A percentile compares a stretch with the other conserved stretches of the same genome.
Conservation (phyloP, 768 basidiomycete species). For the Suillus cothurnatus region DNA sequence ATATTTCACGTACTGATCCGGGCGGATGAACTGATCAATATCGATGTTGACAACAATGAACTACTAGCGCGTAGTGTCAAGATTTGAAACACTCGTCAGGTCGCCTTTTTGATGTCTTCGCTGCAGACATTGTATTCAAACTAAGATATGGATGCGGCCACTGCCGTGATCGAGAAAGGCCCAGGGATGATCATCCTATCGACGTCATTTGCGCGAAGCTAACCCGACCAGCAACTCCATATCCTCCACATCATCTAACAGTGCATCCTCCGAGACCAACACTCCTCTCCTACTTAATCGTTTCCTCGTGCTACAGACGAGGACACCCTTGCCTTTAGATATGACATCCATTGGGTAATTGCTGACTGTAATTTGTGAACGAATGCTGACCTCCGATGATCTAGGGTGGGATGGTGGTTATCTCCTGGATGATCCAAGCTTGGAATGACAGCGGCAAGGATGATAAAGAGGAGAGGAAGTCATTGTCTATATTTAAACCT, state of each 20-base stretch:
- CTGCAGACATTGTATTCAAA: not conserved
- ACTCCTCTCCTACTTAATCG: not conserved
- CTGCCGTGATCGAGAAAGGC: conserved; percentile 12
- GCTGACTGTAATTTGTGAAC: not conserved
- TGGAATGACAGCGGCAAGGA: not conserved
- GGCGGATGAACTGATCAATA: not conserved
- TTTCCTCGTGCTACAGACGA: not conserved
- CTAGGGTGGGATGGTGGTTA: not conserved
- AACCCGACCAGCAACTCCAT: not conserved
- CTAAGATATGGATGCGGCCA: not conserved
- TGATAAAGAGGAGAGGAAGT: not conserved
- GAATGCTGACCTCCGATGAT: not conserved
- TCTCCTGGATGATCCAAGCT: not conserved
- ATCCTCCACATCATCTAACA: not conserved
- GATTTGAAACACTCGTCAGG: not conserved
- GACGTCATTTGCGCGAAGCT: not conserved
- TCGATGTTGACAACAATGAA: not conserved
- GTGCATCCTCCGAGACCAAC: not conserved
- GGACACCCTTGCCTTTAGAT: not conserved
- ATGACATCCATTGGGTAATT: not conserved
- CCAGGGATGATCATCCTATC: too few species aligned
- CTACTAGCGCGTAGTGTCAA: conserved; percentile 6
- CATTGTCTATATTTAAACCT: not conserved
- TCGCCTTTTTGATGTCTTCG: not conserved
- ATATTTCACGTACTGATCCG: conserved; percentile 11